A percentile compares a stretch with the other conserved stretches of the same genome.
Evolutionary conservation across 1,284 basidiomycete species (phyloP).

Genomic region (Moesziomyces sp.): DNA sequence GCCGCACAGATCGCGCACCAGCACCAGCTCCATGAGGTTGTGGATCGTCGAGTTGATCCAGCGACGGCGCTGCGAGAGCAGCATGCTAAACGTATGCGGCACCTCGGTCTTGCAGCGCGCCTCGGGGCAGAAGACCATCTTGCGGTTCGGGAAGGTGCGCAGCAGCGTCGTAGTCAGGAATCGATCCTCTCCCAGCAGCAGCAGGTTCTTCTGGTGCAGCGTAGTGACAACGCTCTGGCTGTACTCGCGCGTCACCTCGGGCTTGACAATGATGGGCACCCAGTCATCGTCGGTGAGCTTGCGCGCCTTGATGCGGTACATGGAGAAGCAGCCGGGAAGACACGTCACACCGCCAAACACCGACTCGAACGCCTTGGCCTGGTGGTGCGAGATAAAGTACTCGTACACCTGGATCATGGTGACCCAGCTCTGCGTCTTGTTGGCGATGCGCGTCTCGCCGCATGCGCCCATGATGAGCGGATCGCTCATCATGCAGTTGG

Average conservation of each 20-base stretch:
- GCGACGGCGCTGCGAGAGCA: constrained; percentile 94
- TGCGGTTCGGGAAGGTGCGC: constrained; percentile 90
- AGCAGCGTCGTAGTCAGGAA: constrained; percentile 79
- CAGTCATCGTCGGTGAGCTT: constrained; percentile 86
- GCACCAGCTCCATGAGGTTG: constrained; percentile 98
- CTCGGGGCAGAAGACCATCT: constrained; percentile 99
- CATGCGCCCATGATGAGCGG: constrained; percentile 99
- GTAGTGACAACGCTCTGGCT: constrained; percentile 92
- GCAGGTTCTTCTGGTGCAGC: constrained; percentile 96
- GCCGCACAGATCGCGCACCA: constrained; percentile 87
- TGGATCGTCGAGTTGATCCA: constrained; percentile 99
- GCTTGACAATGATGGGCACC: constrained; percentile 96
- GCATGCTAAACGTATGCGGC: constrained; percentile 90
- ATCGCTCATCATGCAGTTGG: constrained; percentile 94
- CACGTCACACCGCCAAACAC: constrained; percentile 99
- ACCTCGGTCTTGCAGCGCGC: constrained; percentile 94
- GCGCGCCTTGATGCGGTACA: constrained; percentile 97
- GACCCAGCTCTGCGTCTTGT: constrained; percentile 94
- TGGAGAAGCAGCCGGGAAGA: constrained; percentile 98
- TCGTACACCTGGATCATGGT: constrained; percentile 98
- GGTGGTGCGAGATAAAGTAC: constrained; percentile 98
- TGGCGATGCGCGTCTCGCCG: constrained; percentile 97
- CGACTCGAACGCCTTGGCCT: constrained; percentile 97
- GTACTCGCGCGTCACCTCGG: constrained; percentile 97
- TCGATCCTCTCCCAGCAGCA: constrained; percentile 96